Conservation (phyloP, 139 green algal genomes). For the Coelastrella sp. region DNA sequence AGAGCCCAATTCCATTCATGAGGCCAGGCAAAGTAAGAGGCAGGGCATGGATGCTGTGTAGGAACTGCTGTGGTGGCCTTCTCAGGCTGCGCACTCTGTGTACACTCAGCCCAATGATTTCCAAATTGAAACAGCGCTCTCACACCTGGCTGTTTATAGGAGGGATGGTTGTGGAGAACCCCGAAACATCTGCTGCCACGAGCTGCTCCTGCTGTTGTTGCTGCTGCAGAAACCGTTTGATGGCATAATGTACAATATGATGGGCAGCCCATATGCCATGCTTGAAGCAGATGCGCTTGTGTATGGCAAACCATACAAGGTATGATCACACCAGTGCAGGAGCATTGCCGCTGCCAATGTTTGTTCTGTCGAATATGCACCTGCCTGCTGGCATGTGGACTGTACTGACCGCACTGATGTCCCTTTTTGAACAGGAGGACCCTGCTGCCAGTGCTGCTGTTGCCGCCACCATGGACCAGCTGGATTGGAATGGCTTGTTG, state of each 20-base stretch:
- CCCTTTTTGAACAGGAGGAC: slow-evolving; percentile 44
- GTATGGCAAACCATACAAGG: slow-evolving; percentile 55
- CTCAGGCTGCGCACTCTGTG: too few relatives aligned
- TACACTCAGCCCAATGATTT: too few relatives aligned
- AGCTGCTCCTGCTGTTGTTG: neutral
- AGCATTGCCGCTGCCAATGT: too few relatives aligned
- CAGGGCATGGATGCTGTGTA: too few relatives aligned
- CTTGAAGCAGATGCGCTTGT: slow-evolving; percentile 37
- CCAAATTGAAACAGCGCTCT: too few relatives aligned
- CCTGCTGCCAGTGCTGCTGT: slow-evolving; percentile 65
- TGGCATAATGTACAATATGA: slow-evolving; percentile 63
- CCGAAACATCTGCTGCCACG: neutral
- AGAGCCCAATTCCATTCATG: slow-evolving; percentile 80
- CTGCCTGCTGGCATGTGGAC: too few relatives aligned
- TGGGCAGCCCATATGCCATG: slow-evolving; percentile 74
- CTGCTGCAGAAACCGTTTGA: slow-evolving; percentile 57
- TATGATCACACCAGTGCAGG: neutral
- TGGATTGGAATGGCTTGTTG: slow-evolving; percentile 27
- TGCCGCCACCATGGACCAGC: slow-evolving; percentile 69
- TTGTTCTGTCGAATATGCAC: too few relatives aligned
- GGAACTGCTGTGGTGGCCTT: too few relatives aligned
- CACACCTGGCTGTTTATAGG: too few relatives aligned
- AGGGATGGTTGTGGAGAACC: too few relatives aligned
- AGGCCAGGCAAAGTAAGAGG: slow-evolving; percentile 61
- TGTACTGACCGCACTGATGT: too few relatives aligned